Evolutionary conservation across 805 yeast species (phyloP).

Genomic region (Yarrowia alimentaria): DNA sequence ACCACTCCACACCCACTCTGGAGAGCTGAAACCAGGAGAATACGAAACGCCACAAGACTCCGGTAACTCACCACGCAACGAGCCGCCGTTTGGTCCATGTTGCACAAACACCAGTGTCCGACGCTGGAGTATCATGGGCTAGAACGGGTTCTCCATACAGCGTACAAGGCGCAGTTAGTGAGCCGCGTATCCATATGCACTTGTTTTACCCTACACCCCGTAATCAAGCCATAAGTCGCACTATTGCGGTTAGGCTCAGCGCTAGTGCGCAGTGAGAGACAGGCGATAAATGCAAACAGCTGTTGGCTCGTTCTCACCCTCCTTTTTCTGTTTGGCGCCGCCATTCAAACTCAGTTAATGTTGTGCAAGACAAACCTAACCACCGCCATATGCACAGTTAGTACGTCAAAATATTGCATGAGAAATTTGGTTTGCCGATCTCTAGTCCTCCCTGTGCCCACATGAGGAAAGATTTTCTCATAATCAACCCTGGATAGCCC

Average conservation of each 20-base stretch:
- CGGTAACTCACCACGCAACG: too few species aligned
- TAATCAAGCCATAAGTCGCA: too few species aligned
- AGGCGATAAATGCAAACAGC: neutral
- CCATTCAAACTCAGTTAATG: neutral
- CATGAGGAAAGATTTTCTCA: neutral
- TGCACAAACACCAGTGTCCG: too few species aligned
- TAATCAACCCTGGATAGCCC: conserved; percentile 21
- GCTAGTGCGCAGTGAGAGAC: neutral
- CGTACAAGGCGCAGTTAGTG: too few species aligned
- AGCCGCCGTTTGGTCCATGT: too few species aligned
- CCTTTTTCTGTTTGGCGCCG: conserved; percentile 3
- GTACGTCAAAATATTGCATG: neutral
- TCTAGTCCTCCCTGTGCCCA: conserved; percentile 6
- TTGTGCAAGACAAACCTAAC: conserved; percentile 3
- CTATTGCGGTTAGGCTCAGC: neutral
- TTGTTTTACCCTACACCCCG: too few species aligned
- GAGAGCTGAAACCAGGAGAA: too few species aligned
- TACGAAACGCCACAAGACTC: too few species aligned
- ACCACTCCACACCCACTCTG: too few species aligned
- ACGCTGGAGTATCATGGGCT: too few species aligned
- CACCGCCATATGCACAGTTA: conserved; percentile 4
- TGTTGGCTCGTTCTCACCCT: neutral
- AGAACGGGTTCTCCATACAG: too few species aligned
- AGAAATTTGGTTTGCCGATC: conserved; percentile 4
- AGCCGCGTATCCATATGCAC: too few species aligned